Percentiles rank a stretch among this genome's conserved stretches.
These are phyloP conservation scores for Cornus florida DNA, from an alignment of 148 eudicot genomes.

Conservation along the genomic window DNA sequence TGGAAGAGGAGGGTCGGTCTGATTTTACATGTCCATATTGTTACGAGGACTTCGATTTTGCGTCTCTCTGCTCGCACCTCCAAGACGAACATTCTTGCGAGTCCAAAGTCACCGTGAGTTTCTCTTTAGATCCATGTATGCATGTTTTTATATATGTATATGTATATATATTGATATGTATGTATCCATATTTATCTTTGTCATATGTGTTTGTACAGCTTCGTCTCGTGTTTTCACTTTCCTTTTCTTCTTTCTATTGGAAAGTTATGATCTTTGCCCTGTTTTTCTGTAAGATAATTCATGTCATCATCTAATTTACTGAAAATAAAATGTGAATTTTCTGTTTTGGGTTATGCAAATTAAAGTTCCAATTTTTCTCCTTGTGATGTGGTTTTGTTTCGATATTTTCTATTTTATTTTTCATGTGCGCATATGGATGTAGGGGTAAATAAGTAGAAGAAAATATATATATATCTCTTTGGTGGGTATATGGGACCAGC, in stretches of 20 bases:
- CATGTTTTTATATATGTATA: neutral
- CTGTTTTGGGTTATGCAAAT: neutral
- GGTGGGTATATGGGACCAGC: no score
- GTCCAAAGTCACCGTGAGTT: constrained; percentile 66
- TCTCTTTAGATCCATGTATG: neutral
- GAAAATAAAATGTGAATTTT: neutral
- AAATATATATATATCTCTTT: no score
- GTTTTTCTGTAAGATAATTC: no score
- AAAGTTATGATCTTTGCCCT: no score
- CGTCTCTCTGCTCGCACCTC: constrained; percentile 76
- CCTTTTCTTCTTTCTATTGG: no score
- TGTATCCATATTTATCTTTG: neutral
- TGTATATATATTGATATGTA: neutral
- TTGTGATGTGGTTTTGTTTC: no score
- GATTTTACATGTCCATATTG: constrained; percentile 90
- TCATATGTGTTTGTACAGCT: neutral
- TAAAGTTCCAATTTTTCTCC: no score
- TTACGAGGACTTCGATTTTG: constrained; percentile 80
- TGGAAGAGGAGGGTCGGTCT: constrained; percentile 72
- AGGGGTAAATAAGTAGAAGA: no score
- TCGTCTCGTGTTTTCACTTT: neutral
- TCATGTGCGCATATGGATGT: no score
- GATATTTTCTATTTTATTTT: no score
- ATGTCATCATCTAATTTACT: no score
- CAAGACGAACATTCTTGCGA: constrained; percentile 86